Base-by-base conservation (phyloP, 768 basidiomycete genomes). In the Hysterangium stoloniferum region DNA sequence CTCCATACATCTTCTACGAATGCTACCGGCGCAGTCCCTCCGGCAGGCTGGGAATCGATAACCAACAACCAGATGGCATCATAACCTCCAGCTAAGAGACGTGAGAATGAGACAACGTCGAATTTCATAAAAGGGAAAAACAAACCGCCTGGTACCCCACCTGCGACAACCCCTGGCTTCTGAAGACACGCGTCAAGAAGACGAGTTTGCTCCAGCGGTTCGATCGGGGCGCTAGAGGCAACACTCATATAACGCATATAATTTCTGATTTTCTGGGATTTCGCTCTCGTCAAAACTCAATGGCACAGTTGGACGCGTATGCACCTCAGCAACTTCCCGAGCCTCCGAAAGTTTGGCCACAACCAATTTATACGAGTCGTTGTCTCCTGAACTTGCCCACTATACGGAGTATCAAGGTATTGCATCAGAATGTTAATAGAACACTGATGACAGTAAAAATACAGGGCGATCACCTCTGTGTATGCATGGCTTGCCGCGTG, bases 31-130 rank as follows among this genome's bases (percentile, higher is more conserved):
- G 60, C 57, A 48, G 65, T 62, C 57, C 75, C 68, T 53, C 73
- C 69, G 42, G 67, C 65, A 54, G 68, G 58, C 44, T 17, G 13
- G 32, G 80, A 75, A 41, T 86, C 82, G 59, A 86, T 76, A 15
- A 93, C 78, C 13, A 99, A 77, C 4, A 99, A 71, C 91, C 93
- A 98, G 52, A 98, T 78, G 6, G 96, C 96, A 62, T 99, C 96
- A 65, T 88, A 98, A 1, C 96, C 96, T 8, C 96, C 96, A 46
- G 96, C 96, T 97, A 57, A 48, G 31, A 6, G 37, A 24, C 46
- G 34, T 45, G 29, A 8, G 37, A 6, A 56, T 36, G 56, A 48
- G 29, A 17, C 8, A 22, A 46, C 25, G 35, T n/a, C 25, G 27
- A 22, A 29, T 17, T n/a, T 25, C 19, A 27, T 1, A 19, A 29